These are phyloP conservation scores for Exophiala viscosa DNA, from an alignment of 2,329 filamentous ascomycete species.

Conservation along the genomic window DNA sequence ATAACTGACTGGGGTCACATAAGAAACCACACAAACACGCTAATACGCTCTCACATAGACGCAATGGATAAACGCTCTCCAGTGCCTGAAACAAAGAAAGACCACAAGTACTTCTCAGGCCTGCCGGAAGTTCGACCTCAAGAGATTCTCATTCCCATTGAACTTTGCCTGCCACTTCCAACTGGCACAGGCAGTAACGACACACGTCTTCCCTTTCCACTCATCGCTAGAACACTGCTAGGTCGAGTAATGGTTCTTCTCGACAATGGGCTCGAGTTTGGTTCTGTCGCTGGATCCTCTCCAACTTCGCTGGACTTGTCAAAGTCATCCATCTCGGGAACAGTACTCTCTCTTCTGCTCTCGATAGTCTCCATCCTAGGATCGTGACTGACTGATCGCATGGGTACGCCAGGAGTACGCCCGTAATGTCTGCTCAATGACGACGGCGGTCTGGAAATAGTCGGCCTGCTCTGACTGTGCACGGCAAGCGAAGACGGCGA, in stretches of 20 bases:
- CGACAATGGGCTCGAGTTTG: constrained; percentile 27
- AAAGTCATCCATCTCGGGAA: constrained; percentile 12
- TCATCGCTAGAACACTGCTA: constrained; percentile 25
- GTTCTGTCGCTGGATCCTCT: constrained; percentile 25
- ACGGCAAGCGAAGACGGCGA: constrained; percentile 27
- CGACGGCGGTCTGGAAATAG: constrained; percentile 21
- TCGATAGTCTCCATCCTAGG: constrained; percentile 9
- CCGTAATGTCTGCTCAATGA: constrained; percentile 22
- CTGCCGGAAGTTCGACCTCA: constrained; percentile 15
- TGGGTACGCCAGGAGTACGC: constrained; percentile 12
- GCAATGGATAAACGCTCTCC: not conserved
- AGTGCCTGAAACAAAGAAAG: constrained; percentile 4
- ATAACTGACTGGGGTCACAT: no score
- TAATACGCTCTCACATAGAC: constrained; percentile 11
- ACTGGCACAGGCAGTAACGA: constrained; percentile 25
- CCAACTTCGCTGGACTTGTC: constrained; percentile 20
- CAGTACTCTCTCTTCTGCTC: constrained; percentile 2
- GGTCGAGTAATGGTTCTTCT: constrained; percentile 27
- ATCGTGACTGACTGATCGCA: constrained; percentile 15
- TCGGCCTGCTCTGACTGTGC: constrained; percentile 18
- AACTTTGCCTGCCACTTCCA: constrained; percentile 23
- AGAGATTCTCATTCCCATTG: constrained; percentile 19
- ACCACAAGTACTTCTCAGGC: constrained; percentile 14
- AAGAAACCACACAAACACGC: constrained; percentile 5
- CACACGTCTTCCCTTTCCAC: constrained; percentile 28